Conservation (phyloP, 2,329 filamentous ascomycete genomes). For the Scleromitrula shiraiana region DNA sequence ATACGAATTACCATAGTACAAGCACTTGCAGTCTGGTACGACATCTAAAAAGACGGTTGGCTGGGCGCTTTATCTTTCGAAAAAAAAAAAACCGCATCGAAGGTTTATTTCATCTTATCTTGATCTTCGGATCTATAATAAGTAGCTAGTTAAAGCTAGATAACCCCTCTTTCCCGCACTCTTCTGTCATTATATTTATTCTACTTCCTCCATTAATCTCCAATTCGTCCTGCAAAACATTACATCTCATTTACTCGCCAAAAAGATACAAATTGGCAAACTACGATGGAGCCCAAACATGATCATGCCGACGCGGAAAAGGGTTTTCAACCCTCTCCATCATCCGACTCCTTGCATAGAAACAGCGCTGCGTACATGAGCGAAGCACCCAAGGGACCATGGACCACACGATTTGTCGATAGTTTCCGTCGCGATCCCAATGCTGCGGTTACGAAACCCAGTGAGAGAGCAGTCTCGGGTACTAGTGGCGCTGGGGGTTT, state of each 20-base stretch:
- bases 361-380: not conserved
- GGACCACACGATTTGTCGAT: conserved; percentile 20
- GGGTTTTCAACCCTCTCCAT: not conserved
- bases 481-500: conserved; percentile 32
- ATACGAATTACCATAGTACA: too few species aligned
- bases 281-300: not conserved
- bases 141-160: too few species aligned
- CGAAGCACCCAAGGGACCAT: conserved; percentile 13
- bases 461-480: conserved; percentile 3
- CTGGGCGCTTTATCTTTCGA: too few species aligned
- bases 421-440: conserved; percentile 27
- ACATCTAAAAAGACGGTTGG: too few species aligned
- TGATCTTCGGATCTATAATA: too few species aligned
- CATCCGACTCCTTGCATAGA: not conserved
- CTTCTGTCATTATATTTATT: too few species aligned
- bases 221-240: not conserved
- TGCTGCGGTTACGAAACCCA: conserved; percentile 39
- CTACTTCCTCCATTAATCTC: not conserved
- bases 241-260: too few species aligned
- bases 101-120: too few species aligned
- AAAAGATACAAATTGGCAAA: not conserved
- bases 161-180: too few species aligned
- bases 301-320: not conserved
- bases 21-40: too few species aligned
- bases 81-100: too few species aligned